Evolutionary conservation across 306 rosid species (phyloP).

Genomic region (Spatholobus suberectus): DNA sequence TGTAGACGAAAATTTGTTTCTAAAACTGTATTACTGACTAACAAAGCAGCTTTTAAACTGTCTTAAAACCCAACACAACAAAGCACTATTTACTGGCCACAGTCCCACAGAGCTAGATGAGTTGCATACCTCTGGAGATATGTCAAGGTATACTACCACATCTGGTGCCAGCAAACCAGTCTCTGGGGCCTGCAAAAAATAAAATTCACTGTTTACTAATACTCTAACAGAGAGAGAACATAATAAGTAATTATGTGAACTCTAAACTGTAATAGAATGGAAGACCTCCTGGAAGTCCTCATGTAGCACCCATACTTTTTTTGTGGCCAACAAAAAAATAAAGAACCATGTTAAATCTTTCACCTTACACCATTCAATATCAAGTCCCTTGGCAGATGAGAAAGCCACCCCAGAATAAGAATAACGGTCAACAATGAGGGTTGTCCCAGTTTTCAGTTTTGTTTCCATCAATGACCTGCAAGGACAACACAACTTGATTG

Average conservation of each 20-base stretch:
- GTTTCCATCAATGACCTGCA: slow-evolving; percentile 86
- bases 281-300: not conserved
- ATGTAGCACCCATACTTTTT: not conserved
- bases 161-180: slow-evolving; percentile 87
- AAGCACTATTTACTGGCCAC: slow-evolving; percentile 23
- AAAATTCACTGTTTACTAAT: slow-evolving; percentile 17
- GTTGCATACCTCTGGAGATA: slow-evolving; percentile 80
- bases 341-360: not conserved
- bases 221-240: slow-evolving; percentile 17
- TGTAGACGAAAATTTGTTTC: not conserved
- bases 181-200: slow-evolving; percentile 81
- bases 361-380: slow-evolving; percentile 94
- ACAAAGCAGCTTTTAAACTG: slow-evolving; percentile 14
- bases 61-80: slow-evolving; percentile 11
- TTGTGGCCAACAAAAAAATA: not conserved
- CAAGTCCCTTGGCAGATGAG: slow-evolving; percentile 92
- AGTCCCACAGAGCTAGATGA: not conserved
- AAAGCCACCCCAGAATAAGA: slow-evolving; percentile 97
- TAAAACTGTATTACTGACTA: not conserved
- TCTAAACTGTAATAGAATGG: slow-evolving; percentile 12
- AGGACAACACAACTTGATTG: slow-evolving; percentile 28
- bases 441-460: slow-evolving; percentile 81
- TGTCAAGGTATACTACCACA: slow-evolving; percentile 76
- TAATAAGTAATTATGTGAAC: not conserved
- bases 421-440: slow-evolving; percentile 93